Conservation (phyloP, 1,284 basidiomycete species). For the Laetiporus sulphureus region DNA sequence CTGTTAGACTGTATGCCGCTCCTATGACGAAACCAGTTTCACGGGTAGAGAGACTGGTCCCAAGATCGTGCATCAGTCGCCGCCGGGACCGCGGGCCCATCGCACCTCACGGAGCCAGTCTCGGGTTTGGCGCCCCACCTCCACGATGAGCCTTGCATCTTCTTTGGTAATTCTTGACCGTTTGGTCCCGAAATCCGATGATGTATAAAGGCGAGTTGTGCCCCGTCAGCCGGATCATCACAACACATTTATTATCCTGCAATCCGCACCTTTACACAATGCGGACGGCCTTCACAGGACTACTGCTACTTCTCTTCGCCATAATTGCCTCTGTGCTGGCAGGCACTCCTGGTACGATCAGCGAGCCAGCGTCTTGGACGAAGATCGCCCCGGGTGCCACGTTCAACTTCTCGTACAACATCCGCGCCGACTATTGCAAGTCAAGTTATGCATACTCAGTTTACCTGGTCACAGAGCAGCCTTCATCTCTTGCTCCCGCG, state of each 20-base stretch:
- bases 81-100: too few species aligned
- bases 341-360: constrained; percentile 16
- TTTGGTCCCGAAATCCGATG: not conserved
- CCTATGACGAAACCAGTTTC: too few species aligned
- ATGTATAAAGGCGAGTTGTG: not conserved
- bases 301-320: constrained; percentile 6
- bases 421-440: constrained; percentile 36
- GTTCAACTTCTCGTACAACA: constrained; percentile 33
- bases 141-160: too few species aligned
- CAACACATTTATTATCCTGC: constrained; percentile 1
- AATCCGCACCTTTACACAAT: constrained; percentile 2
- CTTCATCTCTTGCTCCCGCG: constrained; percentile 20
- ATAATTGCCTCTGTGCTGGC: constrained; percentile 4
- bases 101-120: too few species aligned
- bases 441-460: constrained; percentile 39
- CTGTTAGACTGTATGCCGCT: too few species aligned
- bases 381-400: constrained; percentile 25
- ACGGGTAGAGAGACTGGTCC: too few species aligned
- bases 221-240: too few species aligned
- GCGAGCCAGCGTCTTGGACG: constrained; percentile 25
- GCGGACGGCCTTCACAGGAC: constrained; percentile 5
- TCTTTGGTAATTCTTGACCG: too few species aligned
- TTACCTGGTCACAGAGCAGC: constrained; percentile 31
- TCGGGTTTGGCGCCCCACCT: too few species aligned
- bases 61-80: too few species aligned